Evolutionary conservation across 331 rosid genomes (phyloP), one percentile per base, ranked within the genome.

Genomic region (Malus hybrid): DNA sequence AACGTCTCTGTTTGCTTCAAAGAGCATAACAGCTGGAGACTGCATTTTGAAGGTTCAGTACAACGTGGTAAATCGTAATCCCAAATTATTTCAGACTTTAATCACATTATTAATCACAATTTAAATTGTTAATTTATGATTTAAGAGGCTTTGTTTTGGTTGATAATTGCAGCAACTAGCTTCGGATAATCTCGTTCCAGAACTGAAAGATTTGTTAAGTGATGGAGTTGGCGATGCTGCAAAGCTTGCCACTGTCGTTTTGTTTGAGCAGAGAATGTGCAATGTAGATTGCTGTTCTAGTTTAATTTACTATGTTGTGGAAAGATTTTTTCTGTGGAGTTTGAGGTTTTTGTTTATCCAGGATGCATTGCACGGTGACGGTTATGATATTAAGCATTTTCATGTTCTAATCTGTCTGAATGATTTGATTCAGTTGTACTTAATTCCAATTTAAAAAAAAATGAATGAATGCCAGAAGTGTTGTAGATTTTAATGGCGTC

Each of bases 311-410:
- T 76, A 70, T 72, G 20, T 32, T 32, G 34, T 32, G 34, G 34
- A 32, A 32, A 32, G 34, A 32, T 5, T 32, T 32, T 32, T 26
- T 10, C 10, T 11, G 34, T 15, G 10, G 16, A 1, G 56, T 5
- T 39, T 57, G 2, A 57, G 36, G 39, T 5, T 24, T 72, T 72
- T 60, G 68, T 58, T 66, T 0, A 5, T 79, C 72, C 76, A 90
- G 95, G 84, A 85, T 87, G 81, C 96, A 90, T 78, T 90, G 79
- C 86, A 89, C 82, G 36, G 96, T 82, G 77, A 81, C 87, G 89
- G 71, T 77, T 75, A 30, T 30, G 32, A 30, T 30, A 30, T 62
- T 61, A 78, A 65, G 36, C 16, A 14, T 58, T 58, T 14, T 58
- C 39, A 32, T 14, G 75, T 33, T 20, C 32, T 4, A 28, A 16